phyloP scores from a whole-genome alignment of 208 protist species.

The Crithidia mellificae region DNA sequence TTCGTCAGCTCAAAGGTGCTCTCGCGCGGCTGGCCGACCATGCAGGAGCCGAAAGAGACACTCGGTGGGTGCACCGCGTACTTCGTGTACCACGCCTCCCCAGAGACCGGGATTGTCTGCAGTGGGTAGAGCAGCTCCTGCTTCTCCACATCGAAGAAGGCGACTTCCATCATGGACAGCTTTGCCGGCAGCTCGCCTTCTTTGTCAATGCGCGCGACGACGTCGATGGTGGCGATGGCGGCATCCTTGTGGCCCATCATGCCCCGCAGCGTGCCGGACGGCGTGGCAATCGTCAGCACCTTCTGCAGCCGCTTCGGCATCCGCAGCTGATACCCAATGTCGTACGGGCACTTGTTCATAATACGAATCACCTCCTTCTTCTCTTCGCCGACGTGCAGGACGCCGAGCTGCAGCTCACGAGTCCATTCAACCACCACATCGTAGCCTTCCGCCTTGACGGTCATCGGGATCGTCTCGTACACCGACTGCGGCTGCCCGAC shows the following conservation, averaged over 20 bases:
- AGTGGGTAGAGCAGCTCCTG: slow-evolving; percentile 87
- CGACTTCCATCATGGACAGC: slow-evolving; percentile 80
- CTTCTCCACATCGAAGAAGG: slow-evolving; percentile 78
- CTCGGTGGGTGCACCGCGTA: slow-evolving; percentile 89
- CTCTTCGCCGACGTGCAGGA: slow-evolving; percentile 90
- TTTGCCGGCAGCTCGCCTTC: slow-evolving; percentile 79
- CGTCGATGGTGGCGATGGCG: slow-evolving; percentile 79
- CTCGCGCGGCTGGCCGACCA: slow-evolving; percentile 81
- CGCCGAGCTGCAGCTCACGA: slow-evolving; percentile 87
- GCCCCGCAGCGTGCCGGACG: slow-evolving; percentile 72
- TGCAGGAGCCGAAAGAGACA: slow-evolving; percentile 95
- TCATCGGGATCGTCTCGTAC: slow-evolving; percentile 77
- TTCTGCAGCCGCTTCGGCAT: slow-evolving; percentile 74
- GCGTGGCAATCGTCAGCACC: slow-evolving; percentile 61
- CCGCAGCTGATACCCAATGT: slow-evolving; percentile 88
- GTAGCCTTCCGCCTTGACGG: slow-evolving; percentile 90
- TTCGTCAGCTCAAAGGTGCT: slow-evolving; percentile 90
- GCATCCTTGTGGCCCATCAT: slow-evolving; percentile 88
- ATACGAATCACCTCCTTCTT: slow-evolving; percentile 73
- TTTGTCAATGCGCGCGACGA: slow-evolving; percentile 67
- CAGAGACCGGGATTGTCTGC: slow-evolving; percentile 75
- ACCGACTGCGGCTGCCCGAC: slow-evolving; percentile 25
- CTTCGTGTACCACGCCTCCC: slow-evolving; percentile 89
- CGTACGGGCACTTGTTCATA: slow-evolving; percentile 95
- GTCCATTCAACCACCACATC: slow-evolving; percentile 93